Evolutionary conservation across 805 yeast genomes (phyloP), one percentile per base, ranked within the genome.

Genomic region (Cyberlindnera galapagoensis): DNA sequence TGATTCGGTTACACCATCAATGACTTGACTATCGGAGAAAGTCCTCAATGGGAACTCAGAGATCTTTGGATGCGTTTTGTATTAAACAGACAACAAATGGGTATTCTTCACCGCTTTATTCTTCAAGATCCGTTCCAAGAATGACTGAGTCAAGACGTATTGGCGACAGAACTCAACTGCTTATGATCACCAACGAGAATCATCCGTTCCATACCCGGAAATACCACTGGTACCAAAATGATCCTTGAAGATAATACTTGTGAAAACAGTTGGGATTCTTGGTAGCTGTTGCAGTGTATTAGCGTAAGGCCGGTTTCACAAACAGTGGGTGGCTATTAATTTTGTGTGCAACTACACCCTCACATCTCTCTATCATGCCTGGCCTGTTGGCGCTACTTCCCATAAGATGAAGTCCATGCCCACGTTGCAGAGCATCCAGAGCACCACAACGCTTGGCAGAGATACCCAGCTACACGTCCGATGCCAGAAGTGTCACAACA

Each of bases 171-270:
- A 51, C 82, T 74, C 59, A 80, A 63, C 51, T 80, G 88, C 38
- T 73, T 76, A 44, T 79, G 82, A 54, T 80, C 88, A 38, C 86
- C 87, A 24, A 75, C 86, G 47, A 80, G 72, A 2, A 78, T 71
- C 51, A 79, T 73, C 44, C 72, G 76, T 31, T 70, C 69, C 30
- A 78, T 74, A 9, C 80, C 81, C 4, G 74, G 69, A 62, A 78
- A 69, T 4, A 82, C 75, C 34, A 80, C 57, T 8, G 87, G 86
- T 34, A 80, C 80, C 39, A 80, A 61, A n/a, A n/a, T n/a, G n/a
- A n/a, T n/a, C n/a, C n/a, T n/a, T n/a, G n/a, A n/a, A n/a, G n/a
- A n/a, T n/a, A n/a, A n/a, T n/a, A n/a, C n/a, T n/a, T n/a, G n/a
- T 0, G 84, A 74, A 3, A 74, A 64, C 8, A 84, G 80, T 43